Evolutionary conservation across 139 green algal species (phyloP), one percentile per base, ranked within the genome.

Genomic region (Mesostigma viride): DNA sequence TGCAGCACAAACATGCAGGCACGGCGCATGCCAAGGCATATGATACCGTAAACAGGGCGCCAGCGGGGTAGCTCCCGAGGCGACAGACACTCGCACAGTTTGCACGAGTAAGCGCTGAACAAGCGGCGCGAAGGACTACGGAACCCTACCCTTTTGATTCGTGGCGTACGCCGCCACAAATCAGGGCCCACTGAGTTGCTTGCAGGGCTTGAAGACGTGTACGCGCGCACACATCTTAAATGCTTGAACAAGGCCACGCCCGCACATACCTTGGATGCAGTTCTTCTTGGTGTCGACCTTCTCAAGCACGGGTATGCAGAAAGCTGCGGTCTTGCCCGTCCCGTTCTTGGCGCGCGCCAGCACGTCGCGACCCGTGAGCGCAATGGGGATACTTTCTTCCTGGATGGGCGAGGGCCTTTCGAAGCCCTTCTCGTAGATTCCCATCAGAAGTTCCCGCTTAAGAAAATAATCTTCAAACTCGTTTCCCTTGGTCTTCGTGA

Each of bases 351-450:
- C 94, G n/a, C 94, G 82, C 2, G 94, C 94, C 14, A 99, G 83
- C 70, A 99, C 95, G 78, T 99, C 94, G 22, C 93, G 75, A 1
- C 94, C 94, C 0, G 90, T 94, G 31, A 99, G 76, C 11, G 93
- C 94, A 67, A 98, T 97, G 14, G 94, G 94, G 58, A 99, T 99
- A 75, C 76, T 89, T 77, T 98, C 94, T 69, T 98, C 92, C 69
- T 89, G 79, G 60, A 85, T 85, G n/a, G 81, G 79, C 14, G 65
- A 80, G 24, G 78, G 80, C 44, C 70, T 58, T 53, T 97, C 91
- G 72, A 97, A 98, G 24, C 91, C 91, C 70, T 98, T 97, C 81
- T 99, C 94, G 72, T 97, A 99, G 74, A 99, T 99, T 61, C 94
- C 94, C 91, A 96, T 96, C 4, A 99, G 85, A 53, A 99, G 85